Evolutionary conservation across 108 stramenopile species (phyloP).

Genomic region (Cyclotella atomus): DNA sequence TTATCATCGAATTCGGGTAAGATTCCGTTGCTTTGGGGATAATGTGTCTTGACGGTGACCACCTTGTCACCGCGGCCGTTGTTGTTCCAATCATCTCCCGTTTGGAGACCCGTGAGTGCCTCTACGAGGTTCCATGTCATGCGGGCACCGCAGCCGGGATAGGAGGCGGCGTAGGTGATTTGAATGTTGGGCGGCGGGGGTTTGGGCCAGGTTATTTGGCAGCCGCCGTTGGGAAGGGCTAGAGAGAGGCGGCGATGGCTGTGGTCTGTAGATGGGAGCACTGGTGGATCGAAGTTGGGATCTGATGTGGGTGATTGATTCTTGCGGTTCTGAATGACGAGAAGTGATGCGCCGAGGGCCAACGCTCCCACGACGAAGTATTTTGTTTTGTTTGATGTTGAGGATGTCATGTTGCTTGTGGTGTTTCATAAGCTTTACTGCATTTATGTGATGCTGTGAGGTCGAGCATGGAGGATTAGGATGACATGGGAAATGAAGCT

Average conservation of each 20-base stretch:
- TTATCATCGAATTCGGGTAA: conserved; percentile 38
- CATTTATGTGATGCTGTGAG: no score
- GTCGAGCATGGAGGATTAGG: no score
- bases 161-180: conserved; percentile 58
- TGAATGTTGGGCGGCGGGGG: conserved; percentile 31
- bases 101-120: conserved; percentile 53
- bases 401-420: no score
- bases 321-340: no score
- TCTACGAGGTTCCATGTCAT: conserved; percentile 63
- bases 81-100: conserved; percentile 64
- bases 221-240: conserved; percentile 50
- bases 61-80: conserved; percentile 47
- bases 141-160: conserved; percentile 59
- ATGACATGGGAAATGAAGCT: no score
- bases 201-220: conserved; percentile 50
- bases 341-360: no score
- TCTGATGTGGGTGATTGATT: no score
- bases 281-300: not conserved
- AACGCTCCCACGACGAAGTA: no score
- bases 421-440: no score
- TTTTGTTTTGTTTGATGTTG: no score
- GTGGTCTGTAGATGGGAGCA: not conserved
- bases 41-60: conserved; percentile 61
- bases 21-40: conserved; percentile 55
- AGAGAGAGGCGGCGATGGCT: conserved; percentile 32